These are phyloP conservation scores for Magnusiomyces paraingens DNA, from an alignment of 1,139 yeast species.

Conservation along the genomic window DNA sequence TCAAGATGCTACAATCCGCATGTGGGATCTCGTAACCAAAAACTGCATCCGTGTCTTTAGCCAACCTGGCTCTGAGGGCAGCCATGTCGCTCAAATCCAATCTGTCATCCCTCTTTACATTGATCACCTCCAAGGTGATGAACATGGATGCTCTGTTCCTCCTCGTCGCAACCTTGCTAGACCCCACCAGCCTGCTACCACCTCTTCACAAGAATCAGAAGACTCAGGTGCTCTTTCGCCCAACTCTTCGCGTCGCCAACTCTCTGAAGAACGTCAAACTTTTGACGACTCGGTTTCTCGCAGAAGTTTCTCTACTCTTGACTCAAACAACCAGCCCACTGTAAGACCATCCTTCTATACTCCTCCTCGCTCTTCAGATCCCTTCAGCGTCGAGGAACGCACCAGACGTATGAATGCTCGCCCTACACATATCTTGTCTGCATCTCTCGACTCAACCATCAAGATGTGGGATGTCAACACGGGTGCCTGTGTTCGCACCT, in stretches of 20 bases:
- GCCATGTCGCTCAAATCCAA: constrained; percentile 63
- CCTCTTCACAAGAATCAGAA: constrained; percentile 13
- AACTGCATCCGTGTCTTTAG: constrained; percentile 74
- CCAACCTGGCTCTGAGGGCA: constrained; percentile 30
- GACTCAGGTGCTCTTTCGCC: constrained; percentile 12
- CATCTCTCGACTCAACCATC: constrained; percentile 88
- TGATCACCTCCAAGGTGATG: constrained; percentile 34
- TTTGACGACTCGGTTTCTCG: constrained; percentile 1
- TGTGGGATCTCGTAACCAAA: constrained; percentile 89
- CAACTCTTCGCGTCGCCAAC: constrained; percentile 9
- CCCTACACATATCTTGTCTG: constrained; percentile 81
- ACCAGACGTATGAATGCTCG: constrained; percentile 19
- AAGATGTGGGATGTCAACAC: constrained; percentile 86
- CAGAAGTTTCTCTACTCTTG: background rate
- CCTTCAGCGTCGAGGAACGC: constrained; percentile 4
- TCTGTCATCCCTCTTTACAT: constrained; percentile 78
- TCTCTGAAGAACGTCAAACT: background rate
- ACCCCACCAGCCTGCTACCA: background rate
- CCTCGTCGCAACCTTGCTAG: background rate
- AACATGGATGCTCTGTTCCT: constrained; percentile 22
- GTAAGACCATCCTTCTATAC: background rate
- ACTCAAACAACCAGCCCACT: background rate
- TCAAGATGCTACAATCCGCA: constrained; percentile 84
- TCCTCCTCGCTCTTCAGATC: background rate
- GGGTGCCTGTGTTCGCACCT: constrained; percentile 84